Evolutionary conservation across 1,284 basidiomycete genomes (phyloP).

Genomic region (Pisolithus thermaeus): DNA sequence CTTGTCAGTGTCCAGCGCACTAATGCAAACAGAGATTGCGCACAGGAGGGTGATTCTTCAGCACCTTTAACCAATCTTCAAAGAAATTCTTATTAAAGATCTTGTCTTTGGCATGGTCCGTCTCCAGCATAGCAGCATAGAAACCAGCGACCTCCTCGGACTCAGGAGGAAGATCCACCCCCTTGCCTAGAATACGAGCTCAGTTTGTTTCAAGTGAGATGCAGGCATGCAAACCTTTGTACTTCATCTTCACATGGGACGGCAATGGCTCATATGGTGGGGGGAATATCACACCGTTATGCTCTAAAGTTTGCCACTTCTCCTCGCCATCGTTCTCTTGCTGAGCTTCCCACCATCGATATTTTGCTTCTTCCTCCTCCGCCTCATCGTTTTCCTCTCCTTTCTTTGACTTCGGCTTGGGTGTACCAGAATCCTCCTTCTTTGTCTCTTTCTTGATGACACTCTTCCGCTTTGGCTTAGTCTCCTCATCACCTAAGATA

Average conservation of each 20-base stretch:
- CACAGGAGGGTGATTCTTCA: conserved; percentile 86
- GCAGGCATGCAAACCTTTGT: conserved; percentile 62
- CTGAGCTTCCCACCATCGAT: conserved; percentile 80
- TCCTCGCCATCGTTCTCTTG: conserved; percentile 65
- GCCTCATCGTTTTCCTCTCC: conserved; percentile 36
- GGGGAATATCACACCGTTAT: conserved; percentile 94
- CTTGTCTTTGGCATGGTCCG: conserved; percentile 86
- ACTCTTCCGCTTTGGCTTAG: conserved; percentile 42
- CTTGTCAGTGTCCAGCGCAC: conserved; percentile 6
- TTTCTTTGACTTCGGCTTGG: conserved; percentile 21
- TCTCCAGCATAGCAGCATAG: conserved; percentile 90
- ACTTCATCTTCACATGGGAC: conserved; percentile 87
- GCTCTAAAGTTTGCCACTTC: conserved; percentile 93
- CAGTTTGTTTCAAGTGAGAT: conserved; percentile 6
- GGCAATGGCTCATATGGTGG: conserved; percentile 91
- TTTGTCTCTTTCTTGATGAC: conserved; percentile 35
- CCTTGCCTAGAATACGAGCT: conserved; percentile 51
- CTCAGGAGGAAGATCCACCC: conserved; percentile 75
- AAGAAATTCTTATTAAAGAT: conserved; percentile 98
- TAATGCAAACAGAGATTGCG: conserved; percentile 27
- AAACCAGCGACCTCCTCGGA: conserved; percentile 98
- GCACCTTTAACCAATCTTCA: conserved; percentile 76
- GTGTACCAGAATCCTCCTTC: conserved; percentile 22
- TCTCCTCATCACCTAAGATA: conserved; percentile 31
- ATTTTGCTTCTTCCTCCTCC: conserved; percentile 59